Conservation (phyloP, 495 filamentous ascomycete genomes). For the Penicillium goetzii region DNA sequence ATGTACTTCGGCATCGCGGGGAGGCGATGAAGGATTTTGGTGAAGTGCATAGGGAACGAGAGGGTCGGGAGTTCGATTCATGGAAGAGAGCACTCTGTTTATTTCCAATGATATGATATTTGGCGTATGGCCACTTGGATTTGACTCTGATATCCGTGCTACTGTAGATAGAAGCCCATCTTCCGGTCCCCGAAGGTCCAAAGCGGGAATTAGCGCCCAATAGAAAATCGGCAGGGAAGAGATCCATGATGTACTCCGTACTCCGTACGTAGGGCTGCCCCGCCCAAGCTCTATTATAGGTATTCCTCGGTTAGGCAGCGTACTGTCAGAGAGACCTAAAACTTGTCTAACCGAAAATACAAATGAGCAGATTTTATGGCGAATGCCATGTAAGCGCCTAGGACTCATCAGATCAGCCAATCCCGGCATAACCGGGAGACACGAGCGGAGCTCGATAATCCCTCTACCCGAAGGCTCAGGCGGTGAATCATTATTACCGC, state of each 20-base stretch:
- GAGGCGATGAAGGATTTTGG: no score
- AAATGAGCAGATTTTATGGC: not conserved
- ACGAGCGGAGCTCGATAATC: slow-evolving; percentile 12
- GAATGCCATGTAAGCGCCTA: not conserved
- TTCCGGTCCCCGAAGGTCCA: not conserved
- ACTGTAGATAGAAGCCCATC: not conserved
- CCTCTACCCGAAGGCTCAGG: slow-evolving; percentile 25
- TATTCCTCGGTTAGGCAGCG: not conserved
- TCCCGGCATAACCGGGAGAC: not conserved
- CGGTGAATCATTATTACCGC: slow-evolving; percentile 30
- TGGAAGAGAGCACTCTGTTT: no score
- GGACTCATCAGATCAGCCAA: not conserved
- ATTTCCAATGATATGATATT: no score
- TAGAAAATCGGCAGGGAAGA: not conserved
- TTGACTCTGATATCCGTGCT: no score
- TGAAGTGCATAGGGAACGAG: no score
- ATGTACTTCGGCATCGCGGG: no score
- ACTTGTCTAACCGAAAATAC: not conserved
- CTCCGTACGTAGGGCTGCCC: slow-evolving; percentile 3
- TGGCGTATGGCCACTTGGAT: no score
- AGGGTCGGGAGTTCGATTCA: no score
- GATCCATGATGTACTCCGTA: no score
- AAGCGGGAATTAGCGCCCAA: slow-evolving; percentile 1
- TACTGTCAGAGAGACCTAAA: not conserved
- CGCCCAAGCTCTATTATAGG: slow-evolving; percentile 11